phyloP scores from a whole-genome alignment of 164 flowering plant genomes.

The Pachysandra terminalis region DNA sequence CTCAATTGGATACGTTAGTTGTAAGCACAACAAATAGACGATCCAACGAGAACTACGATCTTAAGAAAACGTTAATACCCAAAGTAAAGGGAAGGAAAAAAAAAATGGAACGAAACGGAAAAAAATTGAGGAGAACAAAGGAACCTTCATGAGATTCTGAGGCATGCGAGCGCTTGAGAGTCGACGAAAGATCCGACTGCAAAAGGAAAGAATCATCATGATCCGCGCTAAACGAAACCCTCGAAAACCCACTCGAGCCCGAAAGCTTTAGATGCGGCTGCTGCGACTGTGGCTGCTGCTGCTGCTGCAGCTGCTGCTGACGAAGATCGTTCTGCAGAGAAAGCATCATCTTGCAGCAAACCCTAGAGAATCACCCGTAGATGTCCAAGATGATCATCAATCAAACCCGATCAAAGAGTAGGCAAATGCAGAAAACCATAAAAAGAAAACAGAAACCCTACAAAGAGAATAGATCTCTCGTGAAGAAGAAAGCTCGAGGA shows the following conservation, averaged over 20 bases:
- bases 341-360: constrained; percentile 28
- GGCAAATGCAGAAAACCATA: neutral
- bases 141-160: constrained; percentile 26
- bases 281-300: constrained; percentile 29
- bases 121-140: neutral
- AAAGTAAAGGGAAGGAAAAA: too few relatives aligned
- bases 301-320: too few relatives aligned
- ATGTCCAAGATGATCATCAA: neutral
- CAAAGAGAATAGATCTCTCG: neutral
- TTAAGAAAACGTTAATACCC: too few relatives aligned
- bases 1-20: too few relatives aligned
- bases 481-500: constrained; percentile 1
- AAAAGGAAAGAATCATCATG: constrained; percentile 20
- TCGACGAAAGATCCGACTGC: constrained; percentile 18
- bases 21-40: too few relatives aligned
- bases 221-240: constrained; percentile 28
- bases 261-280: constrained; percentile 21
- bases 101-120: too few relatives aligned
- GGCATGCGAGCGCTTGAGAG: constrained; percentile 15
- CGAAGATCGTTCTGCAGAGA: constrained; percentile 49
- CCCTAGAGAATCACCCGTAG: neutral
- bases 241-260: constrained; percentile 21
- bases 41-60: too few relatives aligned
- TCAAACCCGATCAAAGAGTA: neutral
- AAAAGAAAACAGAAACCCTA: constrained; percentile 1